Evolutionary conservation across 78 protist species (phyloP).

Genomic region (Dictyostelium firmibasis): DNA sequence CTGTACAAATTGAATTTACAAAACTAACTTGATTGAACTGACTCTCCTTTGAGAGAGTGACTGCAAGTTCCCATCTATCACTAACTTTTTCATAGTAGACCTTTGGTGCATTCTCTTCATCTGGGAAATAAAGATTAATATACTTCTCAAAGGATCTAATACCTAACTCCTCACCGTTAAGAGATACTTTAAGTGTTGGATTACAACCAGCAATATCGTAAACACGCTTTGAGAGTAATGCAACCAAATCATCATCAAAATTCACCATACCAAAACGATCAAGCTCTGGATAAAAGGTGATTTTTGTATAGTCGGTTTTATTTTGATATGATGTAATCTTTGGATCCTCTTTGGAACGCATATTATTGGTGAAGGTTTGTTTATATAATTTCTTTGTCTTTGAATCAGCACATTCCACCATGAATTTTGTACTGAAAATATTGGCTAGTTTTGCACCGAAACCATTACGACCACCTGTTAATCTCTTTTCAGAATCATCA

Average conservation of each 20-base stretch:
- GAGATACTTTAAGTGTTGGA: constrained; percentile 47
- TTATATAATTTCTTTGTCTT: background rate
- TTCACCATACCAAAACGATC: constrained; percentile 80
- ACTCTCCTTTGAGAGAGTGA: constrained; percentile 8
- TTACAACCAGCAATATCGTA: constrained; percentile 94
- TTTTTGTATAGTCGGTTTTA: constrained; percentile 73
- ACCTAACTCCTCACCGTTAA: constrained; percentile 47
- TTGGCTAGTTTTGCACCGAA: constrained; percentile 99
- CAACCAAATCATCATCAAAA: constrained; percentile 89
- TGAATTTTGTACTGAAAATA: constrained; percentile 92
- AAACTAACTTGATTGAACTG: constrained; percentile 88
- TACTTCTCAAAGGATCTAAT: constrained; percentile 84
- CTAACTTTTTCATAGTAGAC: background rate
- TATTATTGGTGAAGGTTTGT: constrained; percentile 80
- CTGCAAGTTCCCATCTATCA: constrained; percentile 77
- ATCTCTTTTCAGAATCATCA: constrained; percentile 81
- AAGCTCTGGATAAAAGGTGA: constrained; percentile 87
- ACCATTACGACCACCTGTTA: constrained; percentile 96
- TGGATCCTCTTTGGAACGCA: constrained; percentile 60
- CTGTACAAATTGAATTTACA: constrained; percentile 97
- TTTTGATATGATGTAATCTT: constrained; percentile 11
- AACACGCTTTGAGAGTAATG: constrained; percentile 87
- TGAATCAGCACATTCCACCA: constrained; percentile 86
- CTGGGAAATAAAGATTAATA: constrained; percentile 56
- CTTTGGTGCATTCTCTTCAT: background rate